Conservation (phyloP, 2,329 filamentous ascomycete species). For the Emmonsiellopsis sp. region DNA sequence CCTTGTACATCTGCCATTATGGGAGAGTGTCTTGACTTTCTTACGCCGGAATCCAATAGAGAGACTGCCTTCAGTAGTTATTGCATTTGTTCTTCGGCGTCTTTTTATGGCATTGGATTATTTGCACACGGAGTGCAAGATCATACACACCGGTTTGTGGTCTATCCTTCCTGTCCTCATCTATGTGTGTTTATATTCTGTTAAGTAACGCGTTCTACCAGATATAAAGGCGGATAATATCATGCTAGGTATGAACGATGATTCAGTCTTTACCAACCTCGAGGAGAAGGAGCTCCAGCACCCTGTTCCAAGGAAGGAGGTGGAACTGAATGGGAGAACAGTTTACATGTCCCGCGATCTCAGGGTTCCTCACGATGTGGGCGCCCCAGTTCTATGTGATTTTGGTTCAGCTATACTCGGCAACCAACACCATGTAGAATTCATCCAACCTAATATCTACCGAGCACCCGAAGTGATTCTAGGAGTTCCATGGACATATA, state of each 20-base stretch:
- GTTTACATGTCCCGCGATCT: slow-evolving; percentile 38
- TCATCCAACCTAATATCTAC: slow-evolving; percentile 23
- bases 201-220: slow-evolving; percentile 11
- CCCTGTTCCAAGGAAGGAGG: slow-evolving; percentile 35
- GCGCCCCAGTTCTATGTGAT: slow-evolving; percentile 38
- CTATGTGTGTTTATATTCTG: slow-evolving; percentile 5
- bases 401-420: slow-evolving; percentile 39
- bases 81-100: slow-evolving; percentile 4
- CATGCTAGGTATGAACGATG: slow-evolving; percentile 33
- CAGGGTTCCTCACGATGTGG: slow-evolving; percentile 20
- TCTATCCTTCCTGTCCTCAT: slow-evolving; percentile 1
- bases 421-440: slow-evolving; percentile 20
- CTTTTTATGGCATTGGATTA: slow-evolving; percentile 38
- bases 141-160: slow-evolving; percentile 38
- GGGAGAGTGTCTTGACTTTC: slow-evolving; percentile 11
- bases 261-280: slow-evolving; percentile 32
- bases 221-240: slow-evolving; percentile 42
- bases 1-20: slow-evolving; percentile 16
- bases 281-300: slow-evolving; percentile 31
- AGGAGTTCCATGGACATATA: slow-evolving; percentile 35
- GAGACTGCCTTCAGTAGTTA: slow-evolving; percentile 8
- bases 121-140: slow-evolving; percentile 36
- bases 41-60: slow-evolving; percentile 9
- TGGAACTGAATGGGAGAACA: slow-evolving; percentile 24
- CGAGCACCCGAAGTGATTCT: slow-evolving; percentile 39